phyloP scores from a whole-genome alignment of 148 eudicot species.

The Silene conica region DNA sequence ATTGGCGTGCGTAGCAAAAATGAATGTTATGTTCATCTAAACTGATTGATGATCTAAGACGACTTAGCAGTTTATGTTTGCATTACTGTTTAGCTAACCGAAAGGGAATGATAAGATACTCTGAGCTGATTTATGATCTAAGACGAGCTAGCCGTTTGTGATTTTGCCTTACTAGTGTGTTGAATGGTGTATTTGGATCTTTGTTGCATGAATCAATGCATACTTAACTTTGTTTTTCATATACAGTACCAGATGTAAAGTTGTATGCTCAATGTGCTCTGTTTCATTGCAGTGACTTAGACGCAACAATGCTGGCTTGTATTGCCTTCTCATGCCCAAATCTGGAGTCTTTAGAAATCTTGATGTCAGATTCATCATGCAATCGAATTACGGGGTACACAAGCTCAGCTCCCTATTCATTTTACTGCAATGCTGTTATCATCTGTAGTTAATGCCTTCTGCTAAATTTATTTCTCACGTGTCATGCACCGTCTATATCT shows the following conservation, averaged over 20 bases:
- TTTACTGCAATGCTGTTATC: background rate
- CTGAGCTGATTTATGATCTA: background rate
- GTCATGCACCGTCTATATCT: conserved; percentile 16
- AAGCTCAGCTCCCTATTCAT: background rate
- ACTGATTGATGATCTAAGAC: too few relatives aligned
- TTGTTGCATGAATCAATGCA: background rate
- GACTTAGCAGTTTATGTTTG: too few relatives aligned
- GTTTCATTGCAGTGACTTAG: conserved; percentile 68
- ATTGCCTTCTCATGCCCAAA: conserved; percentile 93
- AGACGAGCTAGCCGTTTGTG: background rate
- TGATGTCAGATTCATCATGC: conserved; percentile 40
- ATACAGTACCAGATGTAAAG: background rate
- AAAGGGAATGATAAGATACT: background rate
- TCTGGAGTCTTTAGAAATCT: conserved; percentile 76
- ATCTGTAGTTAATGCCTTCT: background rate
- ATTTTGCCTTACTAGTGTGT: background rate
- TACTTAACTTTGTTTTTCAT: background rate
- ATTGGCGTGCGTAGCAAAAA: too few relatives aligned
- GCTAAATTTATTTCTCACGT: background rate
- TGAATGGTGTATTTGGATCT: background rate
- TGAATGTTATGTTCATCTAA: too few relatives aligned
- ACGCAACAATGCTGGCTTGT: conserved; percentile 90
- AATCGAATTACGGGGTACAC: conserved; percentile 84
- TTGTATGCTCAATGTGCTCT: background rate
- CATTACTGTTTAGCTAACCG: too few relatives aligned